Base-by-base conservation (phyloP, 495 filamentous ascomycete species). In the Penicillium taxi region DNA sequence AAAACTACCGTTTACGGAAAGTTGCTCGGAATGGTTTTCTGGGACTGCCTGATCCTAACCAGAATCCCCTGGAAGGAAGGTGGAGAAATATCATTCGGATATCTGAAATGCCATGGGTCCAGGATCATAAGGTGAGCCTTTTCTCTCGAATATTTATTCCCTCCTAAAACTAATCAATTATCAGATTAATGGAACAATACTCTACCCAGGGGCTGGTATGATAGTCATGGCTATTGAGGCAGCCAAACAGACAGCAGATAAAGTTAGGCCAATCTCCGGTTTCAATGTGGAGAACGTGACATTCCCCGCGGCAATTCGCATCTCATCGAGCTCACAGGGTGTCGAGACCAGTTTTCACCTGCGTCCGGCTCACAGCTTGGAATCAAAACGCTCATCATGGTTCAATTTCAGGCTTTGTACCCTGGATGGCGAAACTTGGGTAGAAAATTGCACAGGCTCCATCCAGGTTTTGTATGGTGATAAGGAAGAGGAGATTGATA, bases 161-260 rank as follows among this genome's bases (percentile, higher is more conserved):
- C n/a, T n/a, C n/a, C n/a, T n/a, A n/a, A n/a, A n/a, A n/a, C n/a
- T n/a, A n/a, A n/a, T n/a, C n/a, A n/a, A 51, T 50, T 73, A 73
- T 41, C 56, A 56, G 44, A 52, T 70, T 16, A 40, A 37, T 1
- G 48, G 50, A 3, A 54, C 67, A 13, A 56, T 69, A 2, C 34
- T 75, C 1, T 71, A 70, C 34, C 72, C 73, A 0, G 54, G 49
- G 11, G 65, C 72, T n/a, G 67, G 62, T 1, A 70, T 67, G 31
- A 53, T 73, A 0, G 45, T 57, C 5, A 70, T 76, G 58, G 63
- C 45, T 1, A 57, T 61, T 7, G 70, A 75, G 37, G 72, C 70
- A 0, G 52, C 51, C 1, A 38, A 55, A 0, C 72, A 73, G 30
- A 3, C 18, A 5, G 5, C 29, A 2, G 16, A 32, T 11, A 3